Evolutionary conservation across 2,329 filamentous ascomycete species (phyloP).

Genomic region (Phaeosphaeria sp.): DNA sequence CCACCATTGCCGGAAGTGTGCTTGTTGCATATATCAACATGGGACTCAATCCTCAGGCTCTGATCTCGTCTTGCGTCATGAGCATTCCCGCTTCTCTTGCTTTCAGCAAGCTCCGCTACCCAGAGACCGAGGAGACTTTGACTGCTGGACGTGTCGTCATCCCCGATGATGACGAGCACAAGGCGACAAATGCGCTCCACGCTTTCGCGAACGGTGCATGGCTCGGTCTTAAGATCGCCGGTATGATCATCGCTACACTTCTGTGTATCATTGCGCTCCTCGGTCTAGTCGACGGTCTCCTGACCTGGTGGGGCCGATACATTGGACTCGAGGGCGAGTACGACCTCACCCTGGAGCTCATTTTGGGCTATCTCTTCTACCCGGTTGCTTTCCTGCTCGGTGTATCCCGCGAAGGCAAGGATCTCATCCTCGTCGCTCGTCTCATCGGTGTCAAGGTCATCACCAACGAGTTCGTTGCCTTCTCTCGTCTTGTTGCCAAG

Average conservation of each 20-base stretch:
- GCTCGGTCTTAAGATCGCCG: constrained; percentile 85
- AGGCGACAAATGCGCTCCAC: constrained; percentile 80
- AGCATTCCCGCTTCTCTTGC: constrained; percentile 90
- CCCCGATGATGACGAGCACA: constrained; percentile 78
- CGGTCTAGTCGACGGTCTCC: constrained; percentile 74
- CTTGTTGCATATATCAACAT: constrained; percentile 85
- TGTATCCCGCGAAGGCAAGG: constrained; percentile 66
- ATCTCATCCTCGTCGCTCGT: constrained; percentile 74
- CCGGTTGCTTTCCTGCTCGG: constrained; percentile 83
- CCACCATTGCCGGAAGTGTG: constrained; percentile 88
- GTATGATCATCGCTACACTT: constrained; percentile 80
- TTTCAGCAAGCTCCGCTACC: constrained; percentile 87
- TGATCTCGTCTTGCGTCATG: constrained; percentile 95
- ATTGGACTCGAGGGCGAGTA: constrained; percentile 72
- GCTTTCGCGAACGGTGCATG: constrained; percentile 85
- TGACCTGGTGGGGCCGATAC: constrained; percentile 86
- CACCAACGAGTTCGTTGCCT: constrained; percentile 83
- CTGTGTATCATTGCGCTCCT: constrained; percentile 84
- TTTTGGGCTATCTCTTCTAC: constrained; percentile 79
- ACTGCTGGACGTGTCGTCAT: constrained; percentile 83
- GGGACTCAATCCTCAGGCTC: constrained; percentile 81
- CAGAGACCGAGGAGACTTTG: constrained; percentile 84
- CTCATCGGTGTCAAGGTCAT: constrained; percentile 88
- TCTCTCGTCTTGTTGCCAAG: constrained; percentile 61
- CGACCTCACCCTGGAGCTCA: constrained; percentile 74